Percentiles rank a stretch among this genome's conserved stretches.
phyloP scores from a whole-genome alignment of 805 yeast species.

The Jamesozyma rosinii region DNA sequence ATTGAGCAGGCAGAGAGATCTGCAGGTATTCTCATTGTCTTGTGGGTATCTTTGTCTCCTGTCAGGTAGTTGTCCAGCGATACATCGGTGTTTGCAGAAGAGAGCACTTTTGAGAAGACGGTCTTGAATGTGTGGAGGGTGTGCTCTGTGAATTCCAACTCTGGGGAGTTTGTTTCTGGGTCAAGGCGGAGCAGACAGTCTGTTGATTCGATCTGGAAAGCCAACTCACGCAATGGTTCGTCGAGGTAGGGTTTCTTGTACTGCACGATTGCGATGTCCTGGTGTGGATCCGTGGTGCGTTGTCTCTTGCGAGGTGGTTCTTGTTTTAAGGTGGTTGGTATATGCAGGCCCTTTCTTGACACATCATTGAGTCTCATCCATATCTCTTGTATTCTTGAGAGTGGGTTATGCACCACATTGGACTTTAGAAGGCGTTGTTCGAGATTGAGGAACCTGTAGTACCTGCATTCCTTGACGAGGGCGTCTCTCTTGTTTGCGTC shows the following conservation, averaged over 20 bases:
- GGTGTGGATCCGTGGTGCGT: not conserved
- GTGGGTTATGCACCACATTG: constrained; percentile 43
- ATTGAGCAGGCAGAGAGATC: constrained; percentile 16
- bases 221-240: constrained; percentile 30
- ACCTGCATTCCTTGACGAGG: constrained; percentile 61
- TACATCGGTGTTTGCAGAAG: constrained; percentile 1
- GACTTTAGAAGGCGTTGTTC: constrained; percentile 62
- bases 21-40: constrained; percentile 10
- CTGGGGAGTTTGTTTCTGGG: constrained; percentile 20
- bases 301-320: not conserved
- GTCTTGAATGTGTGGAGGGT: constrained; percentile 12
- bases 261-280: constrained; percentile 16
- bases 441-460: constrained; percentile 64
- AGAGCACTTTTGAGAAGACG: constrained; percentile 9
- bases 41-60: not conserved
- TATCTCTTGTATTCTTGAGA: constrained; percentile 47
- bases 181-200: constrained; percentile 28
- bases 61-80: too few relatives aligned
- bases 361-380: constrained; percentile 42
- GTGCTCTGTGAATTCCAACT: constrained; percentile 15
- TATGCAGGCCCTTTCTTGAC: constrained; percentile 30
- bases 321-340: not conserved
- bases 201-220: constrained; percentile 34
- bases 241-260: constrained; percentile 44
- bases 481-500: constrained; percentile 48